Conservation (phyloP, 2,329 filamentous ascomycete genomes). For the Diaporthe aspalathi region DNA sequence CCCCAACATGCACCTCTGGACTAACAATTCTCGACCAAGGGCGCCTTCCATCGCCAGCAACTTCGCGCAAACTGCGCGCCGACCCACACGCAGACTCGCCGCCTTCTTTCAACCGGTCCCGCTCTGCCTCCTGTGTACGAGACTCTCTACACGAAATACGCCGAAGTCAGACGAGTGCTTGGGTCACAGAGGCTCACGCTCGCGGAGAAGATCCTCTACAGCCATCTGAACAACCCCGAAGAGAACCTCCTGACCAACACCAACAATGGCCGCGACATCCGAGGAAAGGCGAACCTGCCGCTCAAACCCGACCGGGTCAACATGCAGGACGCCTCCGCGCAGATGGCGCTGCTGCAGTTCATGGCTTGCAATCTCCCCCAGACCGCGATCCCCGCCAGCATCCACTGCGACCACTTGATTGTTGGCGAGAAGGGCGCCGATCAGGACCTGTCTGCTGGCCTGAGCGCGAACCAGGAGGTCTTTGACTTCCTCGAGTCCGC, state of each 20-base stretch:
- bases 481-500: constrained; percentile 98
- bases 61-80: constrained; percentile 48
- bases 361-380: constrained; percentile 93
- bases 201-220: constrained; percentile 98
- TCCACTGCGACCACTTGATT: constrained; percentile 99
- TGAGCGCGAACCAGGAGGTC: constrained; percentile 93
- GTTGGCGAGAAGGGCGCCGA: constrained; percentile 92
- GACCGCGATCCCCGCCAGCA: constrained; percentile 94
- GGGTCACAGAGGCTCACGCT: constrained; percentile 79
- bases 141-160: constrained; percentile 81
- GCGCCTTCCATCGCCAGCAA: constrained; percentile 51
- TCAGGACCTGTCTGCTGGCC: constrained; percentile 84
- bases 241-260: constrained; percentile 87
- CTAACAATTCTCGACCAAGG: constrained; percentile 42
- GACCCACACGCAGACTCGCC: constrained; percentile 38
- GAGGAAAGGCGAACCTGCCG: constrained; percentile 92
- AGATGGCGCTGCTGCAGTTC: constrained; percentile 98
- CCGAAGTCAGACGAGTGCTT: constrained; percentile 79
- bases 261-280: constrained; percentile 83
- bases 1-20: not conserved
- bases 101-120: constrained; percentile 53
- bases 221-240: constrained; percentile 89
- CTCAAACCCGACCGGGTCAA: constrained; percentile 97
- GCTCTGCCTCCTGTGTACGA: constrained; percentile 78
- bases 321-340: constrained; percentile 98